These are phyloP conservation scores for Amanita inopinata DNA, from an alignment of 768 basidiomycete genomes.

Conservation along the genomic window DNA sequence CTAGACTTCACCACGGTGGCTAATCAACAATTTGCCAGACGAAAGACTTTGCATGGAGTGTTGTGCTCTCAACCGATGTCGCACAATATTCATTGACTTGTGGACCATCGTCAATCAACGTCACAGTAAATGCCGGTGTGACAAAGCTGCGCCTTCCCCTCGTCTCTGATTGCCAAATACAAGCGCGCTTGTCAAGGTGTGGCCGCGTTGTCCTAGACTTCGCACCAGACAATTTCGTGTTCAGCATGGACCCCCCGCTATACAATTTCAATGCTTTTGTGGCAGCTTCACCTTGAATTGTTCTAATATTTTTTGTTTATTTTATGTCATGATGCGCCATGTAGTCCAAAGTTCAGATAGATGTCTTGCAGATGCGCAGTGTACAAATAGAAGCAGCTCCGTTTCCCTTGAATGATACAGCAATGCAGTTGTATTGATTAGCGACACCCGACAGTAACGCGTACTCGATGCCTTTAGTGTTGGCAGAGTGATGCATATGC, in stretches of 20 bases:
- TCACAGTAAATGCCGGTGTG: slow-evolving; percentile 3
- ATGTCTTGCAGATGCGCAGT: no score
- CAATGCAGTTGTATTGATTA: no score
- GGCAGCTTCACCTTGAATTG: slow-evolving; percentile 22
- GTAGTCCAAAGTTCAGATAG: no score
- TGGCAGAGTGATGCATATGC: no score
- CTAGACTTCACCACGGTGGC: not conserved
- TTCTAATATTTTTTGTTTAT: no score
- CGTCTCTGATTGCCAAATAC: slow-evolving; percentile 14
- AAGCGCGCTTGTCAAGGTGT: slow-evolving; percentile 21
- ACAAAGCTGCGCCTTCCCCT: slow-evolving; percentile 18
- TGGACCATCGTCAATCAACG: slow-evolving; percentile 17
- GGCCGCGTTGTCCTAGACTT: slow-evolving; percentile 25
- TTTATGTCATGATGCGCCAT: no score
- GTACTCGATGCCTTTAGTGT: no score
- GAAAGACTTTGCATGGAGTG: slow-evolving; percentile 44
- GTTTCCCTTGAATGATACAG: no score
- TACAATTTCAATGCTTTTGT: slow-evolving; percentile 65
- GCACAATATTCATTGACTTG: slow-evolving; percentile 33
- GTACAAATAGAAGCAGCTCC: no score
- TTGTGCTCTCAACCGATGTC: slow-evolving; percentile 35
- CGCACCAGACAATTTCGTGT: slow-evolving; percentile 32
- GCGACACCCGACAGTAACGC: no score
- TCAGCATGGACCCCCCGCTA: slow-evolving; percentile 27
- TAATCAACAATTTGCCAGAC: slow-evolving; percentile 27